Percentiles rank a stretch among this genome's conserved stretches.
Conservation (phyloP, 2,329 filamentous ascomycete genomes). For the Dissoconium aciculare region DNA sequence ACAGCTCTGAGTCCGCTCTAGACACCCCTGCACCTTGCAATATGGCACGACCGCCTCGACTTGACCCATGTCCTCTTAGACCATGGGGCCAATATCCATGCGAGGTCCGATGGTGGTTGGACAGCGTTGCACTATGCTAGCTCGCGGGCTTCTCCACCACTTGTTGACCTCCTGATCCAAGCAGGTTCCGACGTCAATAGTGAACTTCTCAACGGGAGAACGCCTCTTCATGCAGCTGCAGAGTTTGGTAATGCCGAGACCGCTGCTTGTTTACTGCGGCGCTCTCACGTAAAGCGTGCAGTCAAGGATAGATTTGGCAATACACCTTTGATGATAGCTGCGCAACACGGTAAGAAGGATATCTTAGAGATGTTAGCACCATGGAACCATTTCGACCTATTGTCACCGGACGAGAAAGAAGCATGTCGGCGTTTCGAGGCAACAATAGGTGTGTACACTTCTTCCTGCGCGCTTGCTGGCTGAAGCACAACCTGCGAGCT, state of each 20-base stretch:
- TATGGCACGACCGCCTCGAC: slow-evolving; percentile 7
- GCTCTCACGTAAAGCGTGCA: slow-evolving; percentile 19
- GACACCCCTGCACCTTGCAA: slow-evolving; percentile 14
- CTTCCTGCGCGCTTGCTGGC: too few species aligned
- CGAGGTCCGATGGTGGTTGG: slow-evolving; percentile 78
- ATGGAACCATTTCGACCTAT: slow-evolving; percentile 22
- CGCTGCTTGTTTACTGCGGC: slow-evolving; percentile 11
- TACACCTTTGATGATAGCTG: slow-evolving; percentile 30
- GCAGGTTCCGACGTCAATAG: slow-evolving; percentile 16
- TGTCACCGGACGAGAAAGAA: slow-evolving; percentile 12
- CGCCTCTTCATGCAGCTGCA: slow-evolving; percentile 17
- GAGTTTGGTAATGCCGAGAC: slow-evolving; percentile 16
- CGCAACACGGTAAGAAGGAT: slow-evolving; percentile 26
- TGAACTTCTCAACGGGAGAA: slow-evolving; percentile 14
- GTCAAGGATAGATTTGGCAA: slow-evolving; percentile 31
- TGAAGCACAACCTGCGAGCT: not conserved
- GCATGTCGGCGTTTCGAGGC: slow-evolving; percentile 6
- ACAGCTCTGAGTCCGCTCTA: slow-evolving; percentile 2
- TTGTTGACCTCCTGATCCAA: slow-evolving; percentile 13
- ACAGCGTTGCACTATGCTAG: slow-evolving; percentile 57
- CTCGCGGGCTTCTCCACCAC: slow-evolving; percentile 6
- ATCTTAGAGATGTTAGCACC: slow-evolving; percentile 30
- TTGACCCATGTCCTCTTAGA: slow-evolving; percentile 71
- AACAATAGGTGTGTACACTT: not conserved
- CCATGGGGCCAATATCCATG: slow-evolving; percentile 87